Percentiles rank a stretch among this genome's conserved stretches.
These are phyloP conservation scores for Amylocarpus encephaloides DNA, from an alignment of 2,329 filamentous ascomycete species.

Conservation along the genomic window DNA sequence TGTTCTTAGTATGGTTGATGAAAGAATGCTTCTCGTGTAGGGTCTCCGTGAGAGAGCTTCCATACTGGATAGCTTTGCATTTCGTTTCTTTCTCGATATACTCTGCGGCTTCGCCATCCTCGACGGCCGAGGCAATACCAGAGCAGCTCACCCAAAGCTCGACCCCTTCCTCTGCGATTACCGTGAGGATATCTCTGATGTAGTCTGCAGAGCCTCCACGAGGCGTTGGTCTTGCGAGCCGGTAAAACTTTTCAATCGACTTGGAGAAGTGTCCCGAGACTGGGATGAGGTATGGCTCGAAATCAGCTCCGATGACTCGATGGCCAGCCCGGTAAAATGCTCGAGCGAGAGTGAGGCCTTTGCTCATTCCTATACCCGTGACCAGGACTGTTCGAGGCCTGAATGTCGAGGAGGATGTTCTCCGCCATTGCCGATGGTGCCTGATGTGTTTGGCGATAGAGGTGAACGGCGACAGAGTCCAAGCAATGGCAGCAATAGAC, in stretches of 20 bases:
- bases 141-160: conserved; percentile 48
- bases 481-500: conserved; percentile 10
- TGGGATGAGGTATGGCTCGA: conserved; percentile 34
- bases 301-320: conserved; percentile 65
- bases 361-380: conserved; percentile 66
- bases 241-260: conserved; percentile 15
- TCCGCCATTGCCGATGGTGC: conserved; percentile 10
- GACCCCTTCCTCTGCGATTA: conserved; percentile 4
- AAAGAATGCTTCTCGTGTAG: conserved; percentile 63
- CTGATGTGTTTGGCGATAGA: conserved; percentile 4
- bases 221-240: background rate
- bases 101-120: conserved; percentile 61
- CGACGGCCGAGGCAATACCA: conserved; percentile 56
- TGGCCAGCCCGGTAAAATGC: conserved; percentile 59
- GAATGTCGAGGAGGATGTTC: conserved; percentile 20
- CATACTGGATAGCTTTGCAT: conserved; percentile 60
- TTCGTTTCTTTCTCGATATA: conserved; percentile 49
- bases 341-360: conserved; percentile 61
- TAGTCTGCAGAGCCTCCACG: background rate
- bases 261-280: conserved; percentile 20
- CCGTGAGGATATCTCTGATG: conserved; percentile 3
- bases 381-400: conserved; percentile 52
- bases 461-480: conserved; percentile 8
- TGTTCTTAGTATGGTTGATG: conserved; percentile 47
- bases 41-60: conserved; percentile 45